Evolutionary conservation across 192 early-diverging fungal species (phyloP).

Genomic region (Entrophospora sp.): DNA sequence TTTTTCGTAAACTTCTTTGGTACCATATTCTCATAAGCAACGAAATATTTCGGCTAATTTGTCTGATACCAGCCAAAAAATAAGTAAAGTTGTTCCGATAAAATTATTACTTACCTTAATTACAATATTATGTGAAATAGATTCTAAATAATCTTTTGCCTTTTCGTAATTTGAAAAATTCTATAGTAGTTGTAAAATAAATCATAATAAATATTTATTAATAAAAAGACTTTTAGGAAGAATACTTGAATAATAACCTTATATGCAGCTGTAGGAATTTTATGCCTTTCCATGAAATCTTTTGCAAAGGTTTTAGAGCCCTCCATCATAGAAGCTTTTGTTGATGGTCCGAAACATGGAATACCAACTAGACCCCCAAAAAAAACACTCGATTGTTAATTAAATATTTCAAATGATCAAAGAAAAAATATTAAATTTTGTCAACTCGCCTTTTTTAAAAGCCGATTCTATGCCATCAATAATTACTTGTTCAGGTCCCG

Average conservation of each 20-base stretch:
- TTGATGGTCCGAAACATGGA: slow-evolving; percentile 87
- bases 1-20: too few relatives aligned
- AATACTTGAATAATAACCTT: slow-evolving; percentile 28
- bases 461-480: slow-evolving; percentile 80
- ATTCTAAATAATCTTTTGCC: slow-evolving; percentile 58
- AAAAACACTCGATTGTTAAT: not conserved
- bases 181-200: too few relatives aligned
- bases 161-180: slow-evolving; percentile 74
- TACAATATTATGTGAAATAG: slow-evolving; percentile 58
- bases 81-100: not conserved
- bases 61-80: too few relatives aligned
- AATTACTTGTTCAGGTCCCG: slow-evolving; percentile 94
- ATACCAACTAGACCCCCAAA: slow-evolving; percentile 55
- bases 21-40: too few relatives aligned
- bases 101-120: slow-evolving; percentile 53
- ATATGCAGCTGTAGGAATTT: slow-evolving; percentile 93
- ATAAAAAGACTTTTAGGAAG: too few relatives aligned
- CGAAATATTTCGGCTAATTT: too few relatives aligned
- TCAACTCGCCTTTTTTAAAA: slow-evolving; percentile 72
- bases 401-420: not conserved
- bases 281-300: slow-evolving; percentile 95
- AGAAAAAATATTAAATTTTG: slow-evolving; percentile 34
- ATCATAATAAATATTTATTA: too few relatives aligned
- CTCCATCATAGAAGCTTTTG: slow-evolving; percentile 84
- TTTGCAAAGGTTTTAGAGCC: slow-evolving; percentile 98